These are phyloP conservation scores for Thelonectria rubi DNA, from an alignment of 2,329 filamentous ascomycete species.

Conservation along the genomic window DNA sequence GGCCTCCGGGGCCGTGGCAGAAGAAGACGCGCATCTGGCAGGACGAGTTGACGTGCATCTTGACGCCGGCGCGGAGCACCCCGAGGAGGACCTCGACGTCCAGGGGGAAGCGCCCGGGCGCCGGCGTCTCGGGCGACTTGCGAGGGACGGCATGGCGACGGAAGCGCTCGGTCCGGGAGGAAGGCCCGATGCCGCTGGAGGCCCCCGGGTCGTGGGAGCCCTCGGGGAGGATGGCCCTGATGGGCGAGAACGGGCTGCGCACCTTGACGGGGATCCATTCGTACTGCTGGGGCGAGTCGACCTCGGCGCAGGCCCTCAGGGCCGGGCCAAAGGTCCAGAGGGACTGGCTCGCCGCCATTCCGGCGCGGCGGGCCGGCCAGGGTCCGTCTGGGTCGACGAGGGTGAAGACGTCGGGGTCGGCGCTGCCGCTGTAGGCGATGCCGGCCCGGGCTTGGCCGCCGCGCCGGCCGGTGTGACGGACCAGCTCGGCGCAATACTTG, in stretches of 20 bases:
- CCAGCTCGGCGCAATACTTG: conserved; percentile 20
- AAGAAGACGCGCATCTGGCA: conserved; percentile 31
- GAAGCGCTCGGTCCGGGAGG: background rate
- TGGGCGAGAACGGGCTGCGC: conserved; percentile 29
- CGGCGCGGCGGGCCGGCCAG: background rate
- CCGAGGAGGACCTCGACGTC: conserved; percentile 22
- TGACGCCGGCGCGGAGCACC: conserved; percentile 26
- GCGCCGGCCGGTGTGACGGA: background rate
- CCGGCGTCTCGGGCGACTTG: background rate
- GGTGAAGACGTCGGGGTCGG: background rate
- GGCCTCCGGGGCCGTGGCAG: conserved; percentile 16
- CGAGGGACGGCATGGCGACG: background rate
- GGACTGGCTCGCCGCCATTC: conserved; percentile 9
- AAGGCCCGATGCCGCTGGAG: background rate
- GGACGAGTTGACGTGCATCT: conserved; percentile 40
- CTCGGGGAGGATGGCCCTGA: background rate
- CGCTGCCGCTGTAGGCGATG: conserved; percentile 17
- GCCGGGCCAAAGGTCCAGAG: conserved; percentile 32
- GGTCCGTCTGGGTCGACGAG: no score
- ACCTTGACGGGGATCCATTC: conserved; percentile 42
- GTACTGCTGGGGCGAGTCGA: conserved; percentile 31
- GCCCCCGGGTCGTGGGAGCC: background rate
- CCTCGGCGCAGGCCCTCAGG: conserved; percentile 13
- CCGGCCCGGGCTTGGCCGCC: conserved; percentile 6
- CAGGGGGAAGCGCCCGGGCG: background rate